Evolutionary conservation across 1,139 yeast species (phyloP).

Genomic region (Protomyces lactucae-debilis): DNA sequence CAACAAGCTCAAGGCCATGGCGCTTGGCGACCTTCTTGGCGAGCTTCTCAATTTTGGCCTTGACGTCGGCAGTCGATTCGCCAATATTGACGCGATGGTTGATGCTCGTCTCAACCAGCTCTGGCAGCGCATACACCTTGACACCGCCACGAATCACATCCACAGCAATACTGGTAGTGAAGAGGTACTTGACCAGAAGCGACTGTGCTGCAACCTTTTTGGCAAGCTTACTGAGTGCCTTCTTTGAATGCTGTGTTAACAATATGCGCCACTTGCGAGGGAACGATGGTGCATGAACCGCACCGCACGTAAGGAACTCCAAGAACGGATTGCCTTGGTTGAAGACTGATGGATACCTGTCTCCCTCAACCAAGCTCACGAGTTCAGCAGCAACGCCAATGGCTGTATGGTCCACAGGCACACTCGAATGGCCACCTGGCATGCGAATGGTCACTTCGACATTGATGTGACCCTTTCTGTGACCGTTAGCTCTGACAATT

Average conservation of each 20-base stretch:
- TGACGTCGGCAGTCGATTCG: conserved; percentile 45
- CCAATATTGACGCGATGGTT: conserved; percentile 60
- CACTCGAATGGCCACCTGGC: conserved; percentile 68
- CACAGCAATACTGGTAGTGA: conserved; percentile 64
- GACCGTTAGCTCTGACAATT: background rate
- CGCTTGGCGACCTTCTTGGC: conserved; percentile 45
- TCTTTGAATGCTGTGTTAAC: background rate
- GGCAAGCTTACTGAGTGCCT: conserved; percentile 2
- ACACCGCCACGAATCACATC: conserved; percentile 66
- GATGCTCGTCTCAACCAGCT: conserved; percentile 51
- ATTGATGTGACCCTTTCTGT: conserved; percentile 55
- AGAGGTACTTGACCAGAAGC: conserved; percentile 42
- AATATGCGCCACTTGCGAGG: conserved; percentile 5
- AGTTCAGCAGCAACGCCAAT: conserved; percentile 63
- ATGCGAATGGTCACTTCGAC: conserved; percentile 48
- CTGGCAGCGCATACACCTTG: conserved; percentile 71
- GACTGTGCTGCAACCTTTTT: background rate
- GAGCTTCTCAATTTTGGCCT: conserved; percentile 43
- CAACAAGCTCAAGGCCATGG: conserved; percentile 47
- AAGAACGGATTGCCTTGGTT: conserved; percentile 6
- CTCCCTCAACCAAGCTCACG: conserved; percentile 32
- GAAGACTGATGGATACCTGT: conserved; percentile 13
- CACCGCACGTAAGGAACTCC: conserved; percentile 12
- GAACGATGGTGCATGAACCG: conserved; percentile 8
- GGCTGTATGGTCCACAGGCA: conserved; percentile 70